phyloP scores from a whole-genome alignment of 2,329 filamentous ascomycete species.

The Ophiostoma montium region DNA sequence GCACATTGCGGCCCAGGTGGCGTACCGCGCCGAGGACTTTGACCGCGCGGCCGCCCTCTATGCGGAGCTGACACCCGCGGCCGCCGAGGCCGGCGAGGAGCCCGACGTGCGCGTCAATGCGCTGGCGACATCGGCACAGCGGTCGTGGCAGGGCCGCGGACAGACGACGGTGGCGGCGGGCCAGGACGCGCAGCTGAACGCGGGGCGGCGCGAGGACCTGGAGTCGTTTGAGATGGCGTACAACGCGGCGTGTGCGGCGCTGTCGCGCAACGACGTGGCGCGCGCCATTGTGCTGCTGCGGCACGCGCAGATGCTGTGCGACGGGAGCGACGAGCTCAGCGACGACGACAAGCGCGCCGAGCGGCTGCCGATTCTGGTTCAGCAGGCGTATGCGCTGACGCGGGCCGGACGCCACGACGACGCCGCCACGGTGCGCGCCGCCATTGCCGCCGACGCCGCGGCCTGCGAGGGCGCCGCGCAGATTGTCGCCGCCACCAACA shows the following conservation, averaged over 20 bases:
- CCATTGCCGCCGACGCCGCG: conserved; percentile 41
- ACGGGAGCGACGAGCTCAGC: conserved; percentile 55
- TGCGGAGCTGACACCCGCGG: conserved; percentile 33
- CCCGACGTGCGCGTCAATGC: conserved; percentile 66
- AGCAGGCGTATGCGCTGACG: conserved; percentile 59
- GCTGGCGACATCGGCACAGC: conserved; percentile 57
- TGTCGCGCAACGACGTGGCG: conserved; percentile 53
- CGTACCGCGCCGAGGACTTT: conserved; percentile 65
- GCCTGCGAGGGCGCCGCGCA: conserved; percentile 55
- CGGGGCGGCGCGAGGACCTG: conserved; percentile 43
- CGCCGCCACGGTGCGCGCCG: conserved; percentile 46
- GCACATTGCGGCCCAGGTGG: conserved; percentile 51
- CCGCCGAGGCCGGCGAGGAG: conserved; percentile 41
- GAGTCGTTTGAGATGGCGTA: conserved; percentile 73
- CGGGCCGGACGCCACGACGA: conserved; percentile 52
- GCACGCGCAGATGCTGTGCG: conserved; percentile 56
- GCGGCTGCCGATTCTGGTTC: conserved; percentile 59
- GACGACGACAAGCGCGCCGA: conserved; percentile 64
- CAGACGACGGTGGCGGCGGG: conserved; percentile 35
- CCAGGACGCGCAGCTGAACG: conserved; percentile 37
- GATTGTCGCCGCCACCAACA: conserved; percentile 54
- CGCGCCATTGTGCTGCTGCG: conserved; percentile 54
- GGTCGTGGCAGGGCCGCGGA: conserved; percentile 51
- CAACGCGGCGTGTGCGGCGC: conserved; percentile 61
- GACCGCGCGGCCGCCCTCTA: conserved; percentile 51